Evolutionary conservation across 441 rosid genomes (phyloP).

Genomic region (Biscutella laevigata): DNA sequence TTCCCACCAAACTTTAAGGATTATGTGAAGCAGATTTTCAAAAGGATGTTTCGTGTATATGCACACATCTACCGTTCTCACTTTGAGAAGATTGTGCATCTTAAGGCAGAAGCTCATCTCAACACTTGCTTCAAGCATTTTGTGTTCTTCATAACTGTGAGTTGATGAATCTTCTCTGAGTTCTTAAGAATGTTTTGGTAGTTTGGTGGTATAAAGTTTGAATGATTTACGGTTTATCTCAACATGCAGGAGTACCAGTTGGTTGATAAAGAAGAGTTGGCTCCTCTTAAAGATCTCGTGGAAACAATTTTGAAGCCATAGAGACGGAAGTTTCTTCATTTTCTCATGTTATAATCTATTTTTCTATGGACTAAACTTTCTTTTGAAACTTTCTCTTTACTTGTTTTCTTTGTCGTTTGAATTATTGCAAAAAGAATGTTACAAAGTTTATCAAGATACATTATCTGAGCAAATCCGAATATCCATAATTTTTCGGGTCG

Average conservation of each 20-base stretch:
- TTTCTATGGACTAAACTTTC: no score
- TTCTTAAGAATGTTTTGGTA: neutral
- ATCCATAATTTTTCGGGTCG: no score
- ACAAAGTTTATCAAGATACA: no score
- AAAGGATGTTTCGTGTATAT: constrained; percentile 66
- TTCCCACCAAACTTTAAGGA: constrained; percentile 78
- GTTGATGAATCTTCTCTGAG: constrained; percentile 22
- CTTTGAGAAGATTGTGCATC: constrained; percentile 66
- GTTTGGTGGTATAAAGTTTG: neutral
- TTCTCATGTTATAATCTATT: no score
- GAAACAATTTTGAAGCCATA: neutral
- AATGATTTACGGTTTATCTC: neutral
- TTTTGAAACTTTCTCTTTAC: no score
- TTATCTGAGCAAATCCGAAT: no score
- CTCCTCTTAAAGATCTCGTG: constrained; percentile 3
- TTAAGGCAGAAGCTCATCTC: constrained; percentile 81
- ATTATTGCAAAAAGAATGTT: no score
- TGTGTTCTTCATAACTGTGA: constrained; percentile 64
- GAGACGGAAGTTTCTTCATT: no score
- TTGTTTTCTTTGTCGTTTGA: no score
- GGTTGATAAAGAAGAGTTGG: constrained; percentile 7
- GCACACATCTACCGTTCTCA: constrained; percentile 87
- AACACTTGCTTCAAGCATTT: constrained; percentile 92
- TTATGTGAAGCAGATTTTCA: constrained; percentile 65
- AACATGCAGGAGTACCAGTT: constrained; percentile 18